Evolutionary conservation across 805 yeast genomes (phyloP).

Genomic region (Starmerella apis): DNA sequence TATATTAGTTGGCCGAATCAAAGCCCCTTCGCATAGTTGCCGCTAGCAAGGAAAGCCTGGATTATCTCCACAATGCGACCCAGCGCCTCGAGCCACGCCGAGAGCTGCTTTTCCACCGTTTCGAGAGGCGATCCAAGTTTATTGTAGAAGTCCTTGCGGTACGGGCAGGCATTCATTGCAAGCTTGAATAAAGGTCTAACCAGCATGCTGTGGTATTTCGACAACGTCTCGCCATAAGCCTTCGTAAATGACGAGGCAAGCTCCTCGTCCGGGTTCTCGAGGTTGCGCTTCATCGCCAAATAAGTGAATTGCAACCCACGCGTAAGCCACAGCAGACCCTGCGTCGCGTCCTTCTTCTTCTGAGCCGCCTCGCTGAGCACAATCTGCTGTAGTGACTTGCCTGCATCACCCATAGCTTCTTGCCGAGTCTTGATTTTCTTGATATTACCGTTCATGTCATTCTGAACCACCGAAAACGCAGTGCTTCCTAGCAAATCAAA

Average conservation of each 20-base stretch:
- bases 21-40: slow-evolving; percentile 82
- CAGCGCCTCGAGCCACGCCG: slow-evolving; percentile 64
- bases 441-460: slow-evolving; percentile 80
- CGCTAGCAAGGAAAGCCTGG: slow-evolving; percentile 62
- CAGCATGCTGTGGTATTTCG: slow-evolving; percentile 71
- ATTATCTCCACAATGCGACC: slow-evolving; percentile 64
- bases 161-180: slow-evolving; percentile 94
- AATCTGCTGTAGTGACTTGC: slow-evolving; percentile 66
- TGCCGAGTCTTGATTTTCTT: slow-evolving; percentile 59
- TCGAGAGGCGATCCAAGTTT: slow-evolving; percentile 56
- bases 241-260: slow-evolving; percentile 68
- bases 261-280: slow-evolving; percentile 52
- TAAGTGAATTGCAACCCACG: slow-evolving; percentile 84
- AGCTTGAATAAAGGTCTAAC: slow-evolving; percentile 78
- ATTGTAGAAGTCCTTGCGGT: slow-evolving; percentile 70
- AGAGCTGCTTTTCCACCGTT: slow-evolving; percentile 54
- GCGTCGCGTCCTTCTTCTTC: slow-evolving; percentile 69
- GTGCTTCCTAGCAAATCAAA: slow-evolving; percentile 75
- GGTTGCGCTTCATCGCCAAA: slow-evolving; percentile 71
- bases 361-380: slow-evolving; percentile 60
- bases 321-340: slow-evolving; percentile 78
- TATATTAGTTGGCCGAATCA: slow-evolving; percentile 32
- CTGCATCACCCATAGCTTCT: slow-evolving; percentile 37
- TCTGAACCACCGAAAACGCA: slow-evolving; percentile 76
- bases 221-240: slow-evolving; percentile 71